phyloP scores from a whole-genome alignment of 257 asterid species.

The Eustoma russellianum region DNA sequence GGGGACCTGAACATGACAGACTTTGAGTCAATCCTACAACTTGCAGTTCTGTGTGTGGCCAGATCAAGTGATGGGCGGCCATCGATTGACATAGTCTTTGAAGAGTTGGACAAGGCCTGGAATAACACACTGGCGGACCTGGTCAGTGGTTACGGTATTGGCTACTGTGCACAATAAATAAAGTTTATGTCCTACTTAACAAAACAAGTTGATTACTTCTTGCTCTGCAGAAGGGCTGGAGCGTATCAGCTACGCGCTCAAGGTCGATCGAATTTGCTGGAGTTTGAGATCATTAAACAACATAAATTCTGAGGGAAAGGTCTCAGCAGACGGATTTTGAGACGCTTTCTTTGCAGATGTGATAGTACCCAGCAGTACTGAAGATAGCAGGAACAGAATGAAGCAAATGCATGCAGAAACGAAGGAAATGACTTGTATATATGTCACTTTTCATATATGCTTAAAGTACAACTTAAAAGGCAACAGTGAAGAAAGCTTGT shows the following conservation, averaged over 20 bases:
- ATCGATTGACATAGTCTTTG: conserved; percentile 47
- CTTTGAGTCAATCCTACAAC: conserved; percentile 63
- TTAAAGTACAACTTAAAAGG: no score
- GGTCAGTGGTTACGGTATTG: conserved; percentile 22
- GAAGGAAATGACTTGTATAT: no score
- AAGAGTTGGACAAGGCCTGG: conserved; percentile 63
- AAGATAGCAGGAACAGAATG: no score
- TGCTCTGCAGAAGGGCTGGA: conserved; percentile 15
- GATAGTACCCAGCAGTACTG: no score
- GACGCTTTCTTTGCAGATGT: background rate
- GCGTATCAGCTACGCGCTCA: conserved; percentile 22
- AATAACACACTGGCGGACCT: conserved; percentile 33
- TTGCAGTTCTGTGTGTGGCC: conserved; percentile 70
- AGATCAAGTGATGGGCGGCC: conserved; percentile 75
- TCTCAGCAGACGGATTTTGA: background rate
- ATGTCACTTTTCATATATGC: no score
- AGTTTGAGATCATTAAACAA: conserved; percentile 28
- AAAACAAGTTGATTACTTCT: background rate
- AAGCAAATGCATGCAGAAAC: no score
- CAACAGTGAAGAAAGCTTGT: no score
- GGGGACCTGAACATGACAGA: conserved; percentile 43
- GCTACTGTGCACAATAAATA: no score
- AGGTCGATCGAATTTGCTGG: conserved; percentile 25
- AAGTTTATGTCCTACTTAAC: background rate
- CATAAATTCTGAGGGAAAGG: conserved; percentile 1